Base-by-base conservation (phyloP, 176 grass and related monocot species). In the Carex myosuroides region DNA sequence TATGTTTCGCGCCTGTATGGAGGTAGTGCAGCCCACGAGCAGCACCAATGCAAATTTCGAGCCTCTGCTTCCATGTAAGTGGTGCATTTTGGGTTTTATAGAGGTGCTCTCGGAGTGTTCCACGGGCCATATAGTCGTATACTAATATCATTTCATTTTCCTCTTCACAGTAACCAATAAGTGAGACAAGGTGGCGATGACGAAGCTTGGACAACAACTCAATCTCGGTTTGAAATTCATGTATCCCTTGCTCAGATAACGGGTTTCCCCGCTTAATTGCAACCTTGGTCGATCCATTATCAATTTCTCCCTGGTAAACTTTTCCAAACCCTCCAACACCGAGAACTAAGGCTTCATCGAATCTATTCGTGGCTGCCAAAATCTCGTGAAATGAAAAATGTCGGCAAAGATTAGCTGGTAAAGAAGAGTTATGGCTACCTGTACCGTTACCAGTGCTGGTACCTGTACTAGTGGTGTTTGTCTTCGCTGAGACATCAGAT, bases 141-240 rank as follows among this genome's bases (percentile, higher is more conserved):
- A 91, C 16, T n/a, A 91, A 60, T 18, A 88, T 88, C 90, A 91
- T 91, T 85, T 91, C 90, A 56, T 82, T 54, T 30, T 81, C 52
- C 6, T 91, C 90, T 12, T 88, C 63, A 21, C 90, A 91, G 4
- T 79, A 91, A 24, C 90, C 90, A 70, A 91, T 86, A 50, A 91
- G 65, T 8, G 89, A 91, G 20, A 91, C 86, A 11, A 91, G 86
- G 69, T 91, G 90, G 10, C 79, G 58, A 37, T 91, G 87, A 11
- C 90, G 79, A 37, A 91, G 79, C 72, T 75, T 61, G n/a, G 87
- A 81, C 7, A 91, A 39, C 71, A 84, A 79, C 16, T 86, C 57
- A 32, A 91, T 91, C 55, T 91, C 89, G 10, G 84, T 91, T 65
- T 60, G 53, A 54, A 91, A 91, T 46, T 91, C 89, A 0, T 67